Conservation (phyloP, 345 rosid genomes). For the Corchorus capsularis region DNA sequence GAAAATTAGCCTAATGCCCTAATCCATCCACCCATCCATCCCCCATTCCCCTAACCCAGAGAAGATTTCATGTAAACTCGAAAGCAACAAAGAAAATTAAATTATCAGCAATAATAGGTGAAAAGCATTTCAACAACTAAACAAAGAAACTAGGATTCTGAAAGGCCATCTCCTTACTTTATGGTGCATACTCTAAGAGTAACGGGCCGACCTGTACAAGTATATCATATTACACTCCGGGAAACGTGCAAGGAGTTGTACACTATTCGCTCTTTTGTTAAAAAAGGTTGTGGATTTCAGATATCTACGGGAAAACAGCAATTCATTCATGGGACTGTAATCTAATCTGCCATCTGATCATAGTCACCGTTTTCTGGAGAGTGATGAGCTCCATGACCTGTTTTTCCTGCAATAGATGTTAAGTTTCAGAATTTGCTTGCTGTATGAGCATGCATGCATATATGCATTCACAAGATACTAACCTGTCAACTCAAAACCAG, state of each 20-base stretch:
- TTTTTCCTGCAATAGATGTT: constrained; percentile 45
- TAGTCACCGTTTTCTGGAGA: constrained; percentile 71
- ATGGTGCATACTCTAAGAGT: constrained; percentile 22
- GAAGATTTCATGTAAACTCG: background rate
- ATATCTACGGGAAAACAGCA: background rate
- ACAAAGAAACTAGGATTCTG: background rate
- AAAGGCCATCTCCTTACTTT: constrained; percentile 12
- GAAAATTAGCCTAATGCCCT: background rate
- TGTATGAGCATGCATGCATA: background rate
- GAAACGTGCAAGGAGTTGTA: constrained; percentile 28
- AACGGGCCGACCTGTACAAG: constrained; percentile 42
- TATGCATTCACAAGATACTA: constrained; percentile 1
- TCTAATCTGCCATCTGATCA: constrained; percentile 50
- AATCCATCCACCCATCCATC: background rate
- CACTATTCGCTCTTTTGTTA: constrained; percentile 28
- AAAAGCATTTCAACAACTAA: background rate
- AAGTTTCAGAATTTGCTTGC: constrained; percentile 13
- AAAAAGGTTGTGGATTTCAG: constrained; percentile 24
- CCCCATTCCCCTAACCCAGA: background rate
- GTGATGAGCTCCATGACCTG: constrained; percentile 47
- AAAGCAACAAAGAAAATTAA: background rate
- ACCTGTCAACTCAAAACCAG: constrained; percentile 60
- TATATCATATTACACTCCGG: constrained; percentile 37
- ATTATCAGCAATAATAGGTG: background rate
- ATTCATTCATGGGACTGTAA: constrained; percentile 10